A percentile compares a stretch with the other conserved stretches of the same genome.
Conservation (phyloP, 768 basidiomycete genomes). For the Fomitopsis pulvina region DNA sequence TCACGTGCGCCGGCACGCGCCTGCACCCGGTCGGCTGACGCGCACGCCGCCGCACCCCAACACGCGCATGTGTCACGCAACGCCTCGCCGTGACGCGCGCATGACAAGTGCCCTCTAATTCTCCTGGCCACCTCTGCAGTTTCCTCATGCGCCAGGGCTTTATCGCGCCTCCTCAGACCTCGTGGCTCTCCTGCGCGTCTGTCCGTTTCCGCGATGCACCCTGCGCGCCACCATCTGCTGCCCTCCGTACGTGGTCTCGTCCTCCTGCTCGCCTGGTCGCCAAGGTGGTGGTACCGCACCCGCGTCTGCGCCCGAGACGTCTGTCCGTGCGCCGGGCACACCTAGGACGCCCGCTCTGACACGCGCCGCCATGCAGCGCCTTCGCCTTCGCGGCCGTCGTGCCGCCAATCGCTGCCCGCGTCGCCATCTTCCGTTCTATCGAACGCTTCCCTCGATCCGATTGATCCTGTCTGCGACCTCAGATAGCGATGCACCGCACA, state of each 20-base stretch:
- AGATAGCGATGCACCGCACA: neutral
- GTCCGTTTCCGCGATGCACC: neutral
- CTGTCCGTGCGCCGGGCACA: no score
- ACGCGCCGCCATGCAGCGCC: neutral
- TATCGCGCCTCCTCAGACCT: neutral
- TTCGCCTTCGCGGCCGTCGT: neutral
- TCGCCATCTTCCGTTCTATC: neutral
- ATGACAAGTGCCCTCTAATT: neutral
- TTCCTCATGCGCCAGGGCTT: neutral
- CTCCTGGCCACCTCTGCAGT: neutral
- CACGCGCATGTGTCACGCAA: neutral
- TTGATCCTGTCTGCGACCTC: neutral
- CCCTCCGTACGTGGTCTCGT: neutral
- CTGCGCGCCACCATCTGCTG: neutral
- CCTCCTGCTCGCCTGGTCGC: neutral
- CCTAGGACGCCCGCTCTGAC: neutral
- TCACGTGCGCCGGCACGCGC: neutral
- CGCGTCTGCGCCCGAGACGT: no score
- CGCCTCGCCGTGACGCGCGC: neutral
- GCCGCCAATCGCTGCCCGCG: neutral
- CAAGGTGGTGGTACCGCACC: no score
- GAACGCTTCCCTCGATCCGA: neutral
- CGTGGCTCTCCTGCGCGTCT: neutral
- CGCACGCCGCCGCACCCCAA: neutral
- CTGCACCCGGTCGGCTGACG: neutral